Percentiles rank a stretch among this genome's conserved stretches.
phyloP scores from a whole-genome alignment of 768 basidiomycete species.

The Pisolithus marmoratus region DNA sequence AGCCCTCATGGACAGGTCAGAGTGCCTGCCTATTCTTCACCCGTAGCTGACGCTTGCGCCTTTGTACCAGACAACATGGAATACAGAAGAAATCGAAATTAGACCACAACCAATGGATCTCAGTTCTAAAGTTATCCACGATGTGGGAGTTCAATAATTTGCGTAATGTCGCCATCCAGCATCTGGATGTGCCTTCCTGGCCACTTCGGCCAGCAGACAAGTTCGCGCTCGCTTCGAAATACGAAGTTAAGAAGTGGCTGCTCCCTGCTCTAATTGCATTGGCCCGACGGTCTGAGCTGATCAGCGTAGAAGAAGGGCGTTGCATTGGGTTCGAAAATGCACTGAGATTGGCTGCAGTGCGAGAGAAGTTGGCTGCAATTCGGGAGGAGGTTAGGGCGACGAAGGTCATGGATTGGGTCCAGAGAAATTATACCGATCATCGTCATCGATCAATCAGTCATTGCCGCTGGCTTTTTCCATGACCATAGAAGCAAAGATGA shows the following conservation, averaged over 20 bases:
- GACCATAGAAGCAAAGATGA: no score
- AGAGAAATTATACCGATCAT: no score
- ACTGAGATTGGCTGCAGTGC: background rate
- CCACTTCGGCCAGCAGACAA: background rate
- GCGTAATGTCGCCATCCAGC: background rate
- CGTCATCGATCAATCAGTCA: no score
- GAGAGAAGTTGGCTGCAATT: no score
- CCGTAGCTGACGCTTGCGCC: background rate
- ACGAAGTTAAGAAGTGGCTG: background rate
- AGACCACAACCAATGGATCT: background rate
- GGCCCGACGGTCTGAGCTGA: background rate
- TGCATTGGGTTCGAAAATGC: background rate
- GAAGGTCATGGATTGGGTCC: no score
- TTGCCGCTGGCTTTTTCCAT: no score
- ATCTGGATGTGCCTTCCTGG: background rate
- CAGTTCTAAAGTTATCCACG: background rate
- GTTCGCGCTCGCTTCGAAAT: background rate
- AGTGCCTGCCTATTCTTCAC: background rate
- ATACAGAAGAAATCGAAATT: background rate
- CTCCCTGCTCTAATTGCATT: background rate
- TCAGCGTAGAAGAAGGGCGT: background rate
- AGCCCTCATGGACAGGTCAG: constrained; percentile 5
- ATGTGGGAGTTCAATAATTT: background rate
- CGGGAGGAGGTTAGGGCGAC: no score
- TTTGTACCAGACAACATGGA: background rate